phyloP scores from a whole-genome alignment of 1,284 basidiomycete species.

The Leucoagaricus sp. region DNA sequence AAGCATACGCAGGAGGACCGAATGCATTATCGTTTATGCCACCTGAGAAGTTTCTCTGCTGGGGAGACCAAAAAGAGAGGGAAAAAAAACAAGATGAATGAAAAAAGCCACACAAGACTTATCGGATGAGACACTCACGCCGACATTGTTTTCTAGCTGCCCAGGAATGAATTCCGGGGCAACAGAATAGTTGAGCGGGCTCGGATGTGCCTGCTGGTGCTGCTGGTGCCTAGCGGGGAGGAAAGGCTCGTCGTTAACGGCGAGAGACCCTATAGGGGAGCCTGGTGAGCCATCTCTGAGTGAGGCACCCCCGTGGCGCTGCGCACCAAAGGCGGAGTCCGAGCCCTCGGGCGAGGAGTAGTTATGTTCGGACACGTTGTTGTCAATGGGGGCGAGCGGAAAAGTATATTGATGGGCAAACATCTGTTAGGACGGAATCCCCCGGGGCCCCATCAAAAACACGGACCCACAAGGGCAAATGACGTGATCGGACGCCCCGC shows the following conservation, averaged over 20 bases:
- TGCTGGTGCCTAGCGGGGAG: conserved; percentile 1
- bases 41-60: too few relatives aligned
- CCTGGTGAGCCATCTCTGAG: conserved; percentile 3
- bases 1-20: too few relatives aligned
- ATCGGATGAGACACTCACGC: neutral
- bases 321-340: conserved; percentile 1
- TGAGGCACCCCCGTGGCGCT: conserved; percentile 3
- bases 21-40: too few relatives aligned
- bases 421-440: conserved; percentile 7
- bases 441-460: conserved; percentile 4
- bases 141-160: neutral
- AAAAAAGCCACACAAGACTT: neutral
- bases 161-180: conserved; percentile 1
- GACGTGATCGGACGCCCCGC: neutral
- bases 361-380: conserved; percentile 11
- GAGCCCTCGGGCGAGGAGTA: conserved; percentile 8
- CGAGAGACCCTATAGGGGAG: conserved; percentile 3
- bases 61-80: too few relatives aligned
- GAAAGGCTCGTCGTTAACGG: conserved; percentile 6
- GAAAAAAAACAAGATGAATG: neutral
- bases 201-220: conserved; percentile 4
- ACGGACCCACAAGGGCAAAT: conserved; percentile 20
- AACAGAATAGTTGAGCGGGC: conserved; percentile 9
- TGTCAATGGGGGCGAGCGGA: neutral
- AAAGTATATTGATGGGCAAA: conserved; percentile 4